These are phyloP conservation scores for Gleditsia sinensis DNA, from an alignment of 306 rosid genomes.

Conservation along the genomic window DNA sequence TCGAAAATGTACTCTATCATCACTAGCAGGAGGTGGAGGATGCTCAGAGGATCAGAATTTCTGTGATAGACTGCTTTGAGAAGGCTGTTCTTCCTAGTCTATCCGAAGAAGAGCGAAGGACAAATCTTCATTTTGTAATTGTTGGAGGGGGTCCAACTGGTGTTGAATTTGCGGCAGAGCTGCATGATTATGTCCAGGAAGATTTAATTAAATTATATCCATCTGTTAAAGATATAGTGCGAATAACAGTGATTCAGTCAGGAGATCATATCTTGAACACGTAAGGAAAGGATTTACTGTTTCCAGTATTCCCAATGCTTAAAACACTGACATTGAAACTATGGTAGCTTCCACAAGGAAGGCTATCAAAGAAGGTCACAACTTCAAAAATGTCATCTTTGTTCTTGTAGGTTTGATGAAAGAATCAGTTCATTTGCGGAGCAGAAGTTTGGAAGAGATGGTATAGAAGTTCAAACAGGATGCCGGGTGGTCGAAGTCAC, in stretches of 20 bases:
- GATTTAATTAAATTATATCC: slow-evolving; percentile 82
- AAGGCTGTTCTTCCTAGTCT: slow-evolving; percentile 79
- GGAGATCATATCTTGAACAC: slow-evolving; percentile 97
- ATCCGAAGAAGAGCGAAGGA: slow-evolving; percentile 70
- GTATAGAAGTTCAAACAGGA: slow-evolving; percentile 89
- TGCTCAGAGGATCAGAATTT: slow-evolving; percentile 78
- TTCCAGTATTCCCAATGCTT: too few species aligned
- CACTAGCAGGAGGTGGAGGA: slow-evolving; percentile 87
- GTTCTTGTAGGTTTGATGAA: slow-evolving; percentile 87
- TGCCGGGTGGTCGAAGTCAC: slow-evolving; percentile 77
- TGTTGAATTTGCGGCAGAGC: slow-evolving; percentile 96
- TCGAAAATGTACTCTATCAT: slow-evolving; percentile 23
- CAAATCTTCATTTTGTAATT: slow-evolving; percentile 90
- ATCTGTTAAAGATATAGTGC: slow-evolving; percentile 67
- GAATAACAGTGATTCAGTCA: slow-evolving; percentile 84
- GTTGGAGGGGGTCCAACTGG: slow-evolving; percentile 99
- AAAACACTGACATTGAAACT: slow-evolving; percentile 4
- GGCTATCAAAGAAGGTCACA: slow-evolving; percentile 12
- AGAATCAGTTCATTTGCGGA: slow-evolving; percentile 94
- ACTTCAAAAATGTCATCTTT: slow-evolving; percentile 7
- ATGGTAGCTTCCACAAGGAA: slow-evolving; percentile 12
- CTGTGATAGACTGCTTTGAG: slow-evolving; percentile 95
- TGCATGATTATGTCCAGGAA: slow-evolving; percentile 81
- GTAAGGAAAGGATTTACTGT: slow-evolving; percentile 52
- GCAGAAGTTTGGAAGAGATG: slow-evolving; percentile 80